These are phyloP conservation scores for Penicillium sp. DNA, from an alignment of 2,329 filamentous ascomycete species.

Conservation along the genomic window DNA sequence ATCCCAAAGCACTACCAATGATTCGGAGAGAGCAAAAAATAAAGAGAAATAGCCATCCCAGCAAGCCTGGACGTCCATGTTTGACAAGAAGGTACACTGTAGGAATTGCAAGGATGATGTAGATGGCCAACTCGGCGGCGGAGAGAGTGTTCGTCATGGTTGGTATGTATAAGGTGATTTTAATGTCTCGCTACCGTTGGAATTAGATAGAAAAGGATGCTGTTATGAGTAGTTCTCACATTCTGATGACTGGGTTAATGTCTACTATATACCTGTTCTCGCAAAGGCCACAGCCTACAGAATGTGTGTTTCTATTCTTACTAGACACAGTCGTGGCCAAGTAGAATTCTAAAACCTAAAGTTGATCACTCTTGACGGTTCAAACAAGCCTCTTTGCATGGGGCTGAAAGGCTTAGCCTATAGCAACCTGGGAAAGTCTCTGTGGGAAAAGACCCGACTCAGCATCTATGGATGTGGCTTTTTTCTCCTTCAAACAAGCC, in stretches of 20 bases:
- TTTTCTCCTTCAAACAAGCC: neutral
- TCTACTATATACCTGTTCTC: no score
- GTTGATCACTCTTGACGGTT: neutral
- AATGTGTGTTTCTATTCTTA: neutral
- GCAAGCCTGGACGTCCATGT: conserved; percentile 37
- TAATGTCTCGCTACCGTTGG: no score
- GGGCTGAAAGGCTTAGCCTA: neutral
- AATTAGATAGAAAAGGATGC: no score
- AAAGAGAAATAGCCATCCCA: conserved; percentile 44
- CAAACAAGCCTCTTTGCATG: neutral
- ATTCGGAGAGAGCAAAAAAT: conserved; percentile 43
- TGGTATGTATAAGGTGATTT: no score
- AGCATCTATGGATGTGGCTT: no score
- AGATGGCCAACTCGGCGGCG: conserved; percentile 29
- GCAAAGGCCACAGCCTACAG: no score
- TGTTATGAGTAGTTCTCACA: no score
- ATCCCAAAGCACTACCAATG: conserved; percentile 27
- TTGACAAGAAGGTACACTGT: conserved; percentile 33
- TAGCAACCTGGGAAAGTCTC: no score
- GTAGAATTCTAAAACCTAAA: neutral
- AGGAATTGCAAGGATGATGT: conserved; percentile 34
- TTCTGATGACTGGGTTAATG: no score
- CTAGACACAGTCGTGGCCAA: neutral
- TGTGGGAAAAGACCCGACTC: no score
- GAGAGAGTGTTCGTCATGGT: neutral